Conservation (phyloP, 768 basidiomycete species). For the Cyclocybe aegerita region DNA sequence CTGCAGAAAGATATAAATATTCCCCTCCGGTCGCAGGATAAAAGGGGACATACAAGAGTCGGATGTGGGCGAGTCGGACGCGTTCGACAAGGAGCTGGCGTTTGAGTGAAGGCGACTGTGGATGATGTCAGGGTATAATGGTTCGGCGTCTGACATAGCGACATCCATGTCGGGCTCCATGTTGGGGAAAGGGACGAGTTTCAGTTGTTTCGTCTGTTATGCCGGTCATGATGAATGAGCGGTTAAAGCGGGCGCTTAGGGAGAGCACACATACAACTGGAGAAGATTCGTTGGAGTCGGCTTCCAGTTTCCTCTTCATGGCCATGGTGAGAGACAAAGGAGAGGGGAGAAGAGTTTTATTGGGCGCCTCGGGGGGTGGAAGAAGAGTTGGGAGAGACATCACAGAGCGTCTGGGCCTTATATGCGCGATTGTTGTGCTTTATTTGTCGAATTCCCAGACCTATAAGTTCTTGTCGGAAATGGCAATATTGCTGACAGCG, state of each 20-base stretch:
- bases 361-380: slow-evolving; percentile 7
- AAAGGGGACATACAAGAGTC: slow-evolving; percentile 46
- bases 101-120: slow-evolving; percentile 68
- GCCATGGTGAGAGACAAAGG: slow-evolving; percentile 44
- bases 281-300: slow-evolving; percentile 52
- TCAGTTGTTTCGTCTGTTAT: slow-evolving; percentile 67
- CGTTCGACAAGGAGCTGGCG: slow-evolving; percentile 58
- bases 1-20: slow-evolving; percentile 20
- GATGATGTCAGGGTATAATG: slow-evolving; percentile 47
- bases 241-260: slow-evolving; percentile 18
- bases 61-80: slow-evolving; percentile 44
- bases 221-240: slow-evolving; percentile 18
- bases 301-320: slow-evolving; percentile 74
- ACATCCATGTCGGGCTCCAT: slow-evolving; percentile 62
- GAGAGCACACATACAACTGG: slow-evolving; percentile 40
- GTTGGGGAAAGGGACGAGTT: slow-evolving; percentile 75
- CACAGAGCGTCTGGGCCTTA: slow-evolving; percentile 21
- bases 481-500: slow-evolving; percentile 13
- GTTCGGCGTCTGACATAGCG: slow-evolving; percentile 71
- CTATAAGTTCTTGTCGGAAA: slow-evolving; percentile 15
- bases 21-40: background rate
- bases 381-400: slow-evolving; percentile 17
- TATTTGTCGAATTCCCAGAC: slow-evolving; percentile 21
- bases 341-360: slow-evolving; percentile 17
- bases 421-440: slow-evolving; percentile 23